Percentiles rank a stretch among this genome's conserved stretches.
Evolutionary conservation across 2,329 filamentous ascomycete species (phyloP).

Genomic region (Fusarium circinatum): DNA sequence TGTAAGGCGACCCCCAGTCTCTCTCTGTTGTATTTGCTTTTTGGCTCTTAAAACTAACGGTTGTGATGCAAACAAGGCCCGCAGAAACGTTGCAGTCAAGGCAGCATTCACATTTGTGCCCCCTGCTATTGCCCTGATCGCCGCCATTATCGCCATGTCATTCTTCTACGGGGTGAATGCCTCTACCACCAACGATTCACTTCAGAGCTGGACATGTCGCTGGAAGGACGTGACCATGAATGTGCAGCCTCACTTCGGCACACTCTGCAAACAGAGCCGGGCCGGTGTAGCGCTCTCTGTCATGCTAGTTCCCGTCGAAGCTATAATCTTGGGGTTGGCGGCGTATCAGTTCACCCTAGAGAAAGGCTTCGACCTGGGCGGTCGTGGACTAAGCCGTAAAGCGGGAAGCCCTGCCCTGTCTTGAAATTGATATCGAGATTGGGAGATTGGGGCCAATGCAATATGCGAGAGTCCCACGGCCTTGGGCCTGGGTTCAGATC

Average conservation of each 20-base stretch:
- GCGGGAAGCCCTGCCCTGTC: conserved; percentile 45
- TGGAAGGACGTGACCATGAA: conserved; percentile 66
- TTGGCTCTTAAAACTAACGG: conserved; percentile 25
- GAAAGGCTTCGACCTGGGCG: conserved; percentile 49
- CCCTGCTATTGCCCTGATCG: conserved; percentile 47
- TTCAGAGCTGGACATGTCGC: conserved; percentile 72
- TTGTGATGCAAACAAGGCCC: conserved; percentile 30
- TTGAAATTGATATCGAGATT: conserved; percentile 13
- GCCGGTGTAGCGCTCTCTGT: conserved; percentile 65
- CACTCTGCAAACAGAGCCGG: conserved; percentile 66
- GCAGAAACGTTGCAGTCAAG: conserved; percentile 31
- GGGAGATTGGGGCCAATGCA: neutral
- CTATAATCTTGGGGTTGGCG: conserved; percentile 58
- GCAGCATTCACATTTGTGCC: conserved; percentile 39
- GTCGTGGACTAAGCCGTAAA: conserved; percentile 47
- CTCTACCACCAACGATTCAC: conserved; percentile 62
- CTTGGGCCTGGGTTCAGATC: conserved; percentile 13
- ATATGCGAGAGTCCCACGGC: conserved; percentile 3
- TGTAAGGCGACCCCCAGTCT: conserved; percentile 54
- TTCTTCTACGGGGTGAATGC: conserved; percentile 68
- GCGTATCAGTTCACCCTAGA: conserved; percentile 58
- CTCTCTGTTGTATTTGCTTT: conserved; percentile 8
- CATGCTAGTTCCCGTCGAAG: conserved; percentile 67
- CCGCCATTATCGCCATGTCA: conserved; percentile 62
- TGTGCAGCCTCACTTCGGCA: conserved; percentile 63